Conservation (phyloP, 371 early-diverging fungal genomes). For the Massospora cicadina region DNA sequence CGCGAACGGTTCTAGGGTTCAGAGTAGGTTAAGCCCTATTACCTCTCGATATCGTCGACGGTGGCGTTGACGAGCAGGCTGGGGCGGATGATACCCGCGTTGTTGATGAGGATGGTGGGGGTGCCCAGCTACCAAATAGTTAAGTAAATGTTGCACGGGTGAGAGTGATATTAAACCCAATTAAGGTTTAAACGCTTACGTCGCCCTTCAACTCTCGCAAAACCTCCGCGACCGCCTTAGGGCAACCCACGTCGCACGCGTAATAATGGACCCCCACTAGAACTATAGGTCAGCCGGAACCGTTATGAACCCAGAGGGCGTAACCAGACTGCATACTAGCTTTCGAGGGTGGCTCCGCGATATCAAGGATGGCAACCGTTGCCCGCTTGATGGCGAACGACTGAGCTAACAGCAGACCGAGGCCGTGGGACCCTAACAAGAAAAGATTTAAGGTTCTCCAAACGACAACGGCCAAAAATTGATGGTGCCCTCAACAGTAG, state of each 20-base stretch:
- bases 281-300: background rate
- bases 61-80: background rate
- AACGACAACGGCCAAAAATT: background rate
- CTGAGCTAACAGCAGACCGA: constrained; percentile 7
- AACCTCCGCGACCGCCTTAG: background rate
- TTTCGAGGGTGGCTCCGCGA: background rate
- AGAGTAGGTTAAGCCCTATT: background rate
- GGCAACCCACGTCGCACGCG: constrained; percentile 5
- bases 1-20: constrained; percentile 21
- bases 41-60: constrained; percentile 1
- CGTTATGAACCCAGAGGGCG: background rate
- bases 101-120: constrained; percentile 10
- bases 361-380: constrained; percentile 7
- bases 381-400: background rate
- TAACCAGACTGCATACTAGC: background rate
- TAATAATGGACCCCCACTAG: background rate
- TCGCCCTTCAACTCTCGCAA: constrained; percentile 1
- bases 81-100: constrained; percentile 5
- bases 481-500: background rate
- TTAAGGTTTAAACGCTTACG: constrained; percentile 3
- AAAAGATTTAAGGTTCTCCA: too few species aligned
- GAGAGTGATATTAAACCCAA: too few species aligned
- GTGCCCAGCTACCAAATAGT: constrained; percentile 9
- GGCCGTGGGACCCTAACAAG: constrained; percentile 4
- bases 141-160: too few species aligned